Evolutionary conservation across 345 rosid species (phyloP).

Genomic region (Lepidium aucheri): DNA sequence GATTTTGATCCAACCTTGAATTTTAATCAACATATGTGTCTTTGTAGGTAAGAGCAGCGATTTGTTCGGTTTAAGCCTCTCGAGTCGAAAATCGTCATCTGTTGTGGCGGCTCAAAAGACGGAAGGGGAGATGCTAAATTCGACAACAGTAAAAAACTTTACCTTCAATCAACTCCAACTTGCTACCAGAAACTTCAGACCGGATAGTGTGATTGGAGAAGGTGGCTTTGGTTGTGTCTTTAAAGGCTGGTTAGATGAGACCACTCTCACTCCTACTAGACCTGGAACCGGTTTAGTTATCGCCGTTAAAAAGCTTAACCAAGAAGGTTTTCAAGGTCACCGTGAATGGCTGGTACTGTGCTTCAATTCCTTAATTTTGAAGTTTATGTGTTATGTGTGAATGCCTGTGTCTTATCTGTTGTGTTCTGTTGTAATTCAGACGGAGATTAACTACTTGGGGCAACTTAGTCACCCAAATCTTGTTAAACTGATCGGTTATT

Average conservation of each 20-base stretch:
- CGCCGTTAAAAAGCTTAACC: conserved; percentile 89
- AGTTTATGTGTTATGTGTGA: not conserved
- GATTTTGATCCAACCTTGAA: not conserved
- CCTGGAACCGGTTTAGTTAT: conserved; percentile 85
- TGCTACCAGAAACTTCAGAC: conserved; percentile 84
- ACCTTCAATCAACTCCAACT: conserved; percentile 56
- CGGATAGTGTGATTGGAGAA: conserved; percentile 91
- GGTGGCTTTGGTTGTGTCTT: conserved; percentile 98
- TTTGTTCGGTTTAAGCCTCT: conserved; percentile 30
- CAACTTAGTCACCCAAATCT: conserved; percentile 78
- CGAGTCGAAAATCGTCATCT: conserved; percentile 47
- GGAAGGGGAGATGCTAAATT: conserved; percentile 83
- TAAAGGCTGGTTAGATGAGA: conserved; percentile 93
- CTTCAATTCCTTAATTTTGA: not conserved
- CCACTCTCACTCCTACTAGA: conserved; percentile 49
- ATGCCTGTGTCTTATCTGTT: not conserved
- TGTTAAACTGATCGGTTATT: conserved; percentile 79
- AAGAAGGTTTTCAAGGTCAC: conserved; percentile 89
- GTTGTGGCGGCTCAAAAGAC: conserved; percentile 57
- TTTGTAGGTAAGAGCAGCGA: conserved; percentile 29
- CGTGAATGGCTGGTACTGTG: conserved; percentile 90
- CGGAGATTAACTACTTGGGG: conserved; percentile 86
- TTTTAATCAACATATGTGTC: not conserved
- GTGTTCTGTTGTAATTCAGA: conserved; percentile 31
- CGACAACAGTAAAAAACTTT: conserved; percentile 63